phyloP scores from a whole-genome alignment of 441 rosid genomes.

The Gossypium gossypioides region DNA sequence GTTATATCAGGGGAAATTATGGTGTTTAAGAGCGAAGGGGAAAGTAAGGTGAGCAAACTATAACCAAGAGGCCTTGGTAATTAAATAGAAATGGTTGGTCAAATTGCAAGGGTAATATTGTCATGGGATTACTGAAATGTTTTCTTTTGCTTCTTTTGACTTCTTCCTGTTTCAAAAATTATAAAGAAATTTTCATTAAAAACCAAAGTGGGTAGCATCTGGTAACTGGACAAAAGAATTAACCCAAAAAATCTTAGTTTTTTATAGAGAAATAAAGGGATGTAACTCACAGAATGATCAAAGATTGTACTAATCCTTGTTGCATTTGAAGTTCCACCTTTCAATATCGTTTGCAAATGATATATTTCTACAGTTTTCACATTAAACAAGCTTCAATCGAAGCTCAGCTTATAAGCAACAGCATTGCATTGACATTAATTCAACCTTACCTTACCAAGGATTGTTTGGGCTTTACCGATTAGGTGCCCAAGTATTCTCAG shows the following conservation, averaged over 20 bases:
- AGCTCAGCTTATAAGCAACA: no score
- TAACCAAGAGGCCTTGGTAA: neutral
- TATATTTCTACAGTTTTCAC: no score
- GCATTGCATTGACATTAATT: no score
- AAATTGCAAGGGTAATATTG: conserved; percentile 5
- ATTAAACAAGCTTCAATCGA: no score
- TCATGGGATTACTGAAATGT: neutral
- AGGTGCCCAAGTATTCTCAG: no score
- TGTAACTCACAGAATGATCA: neutral
- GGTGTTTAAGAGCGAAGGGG: neutral
- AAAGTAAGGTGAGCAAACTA: neutral
- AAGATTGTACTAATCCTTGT: neutral
- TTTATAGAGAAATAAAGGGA: neutral
- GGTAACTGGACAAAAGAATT: neutral
- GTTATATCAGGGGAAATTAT: no score
- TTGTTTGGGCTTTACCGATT: no score
- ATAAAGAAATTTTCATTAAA: neutral
- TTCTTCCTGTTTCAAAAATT: neutral
- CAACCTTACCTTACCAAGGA: no score
- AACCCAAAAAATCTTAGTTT: neutral
- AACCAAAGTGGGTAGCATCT: no score
- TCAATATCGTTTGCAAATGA: neutral
- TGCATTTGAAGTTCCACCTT: neutral
- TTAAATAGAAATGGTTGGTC: neutral
- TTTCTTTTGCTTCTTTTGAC: neutral